These are phyloP conservation scores for Collybia sordida DNA, from an alignment of 768 basidiomycete genomes.

Conservation along the genomic window DNA sequence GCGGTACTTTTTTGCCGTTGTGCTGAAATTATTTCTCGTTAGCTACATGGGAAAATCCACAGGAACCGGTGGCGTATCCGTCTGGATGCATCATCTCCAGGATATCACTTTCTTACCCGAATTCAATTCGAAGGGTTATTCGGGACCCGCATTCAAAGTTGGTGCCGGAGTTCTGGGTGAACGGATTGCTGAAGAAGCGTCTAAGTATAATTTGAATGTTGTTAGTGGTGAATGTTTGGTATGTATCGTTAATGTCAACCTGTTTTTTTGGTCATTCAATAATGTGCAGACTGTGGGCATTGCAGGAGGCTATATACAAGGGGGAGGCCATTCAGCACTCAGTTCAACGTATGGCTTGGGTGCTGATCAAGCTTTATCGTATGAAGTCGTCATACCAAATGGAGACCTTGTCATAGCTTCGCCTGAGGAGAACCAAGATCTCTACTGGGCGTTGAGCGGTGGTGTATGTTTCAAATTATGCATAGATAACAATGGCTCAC, in stretches of 20 bases:
- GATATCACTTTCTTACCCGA: constrained; percentile 20
- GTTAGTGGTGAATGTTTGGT: constrained; percentile 26
- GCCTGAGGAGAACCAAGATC: background rate
- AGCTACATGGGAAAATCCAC: constrained; percentile 33
- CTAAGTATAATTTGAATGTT: constrained; percentile 17
- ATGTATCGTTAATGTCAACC: too few relatives aligned
- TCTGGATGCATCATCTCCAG: constrained; percentile 28
- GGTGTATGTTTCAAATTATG: too few relatives aligned
- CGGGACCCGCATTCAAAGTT: constrained; percentile 25
- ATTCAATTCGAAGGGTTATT: constrained; percentile 9
- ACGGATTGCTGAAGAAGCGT: constrained; percentile 19
- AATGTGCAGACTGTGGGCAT: constrained; percentile 26
- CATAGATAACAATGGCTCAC: too few relatives aligned
- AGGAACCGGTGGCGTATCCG: constrained; percentile 26
- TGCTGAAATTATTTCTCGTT: too few relatives aligned
- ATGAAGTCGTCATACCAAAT: background rate
- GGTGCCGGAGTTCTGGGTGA: constrained; percentile 25
- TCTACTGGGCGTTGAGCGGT: too few relatives aligned
- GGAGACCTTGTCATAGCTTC: background rate
- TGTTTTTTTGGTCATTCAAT: too few relatives aligned
- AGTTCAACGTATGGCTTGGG: constrained; percentile 24
- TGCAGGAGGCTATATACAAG: constrained; percentile 34
- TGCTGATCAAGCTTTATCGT: constrained; percentile 17
- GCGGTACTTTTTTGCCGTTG: too few relatives aligned
- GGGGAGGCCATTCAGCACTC: constrained; percentile 28